These are phyloP conservation scores for Chytriomyces sp. DNA, from an alignment of 192 early-diverging fungal species.

Conservation along the genomic window DNA sequence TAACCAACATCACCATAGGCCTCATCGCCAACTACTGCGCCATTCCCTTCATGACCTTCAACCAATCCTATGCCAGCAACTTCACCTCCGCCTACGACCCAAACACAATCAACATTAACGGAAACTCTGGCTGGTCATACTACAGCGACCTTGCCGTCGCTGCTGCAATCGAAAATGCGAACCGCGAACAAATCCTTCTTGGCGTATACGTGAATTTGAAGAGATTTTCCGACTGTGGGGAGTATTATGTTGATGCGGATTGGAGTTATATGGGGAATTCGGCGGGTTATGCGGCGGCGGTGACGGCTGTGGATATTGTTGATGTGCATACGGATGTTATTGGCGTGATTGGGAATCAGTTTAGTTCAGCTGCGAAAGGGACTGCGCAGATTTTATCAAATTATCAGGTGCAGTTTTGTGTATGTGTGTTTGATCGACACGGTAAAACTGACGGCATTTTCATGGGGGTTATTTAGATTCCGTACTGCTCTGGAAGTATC, in stretches of 20 bases:
- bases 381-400: neutral
- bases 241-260: neutral
- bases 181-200: neutral
- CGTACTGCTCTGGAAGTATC: neutral
- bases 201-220: constrained; percentile 1
- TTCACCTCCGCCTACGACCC: neutral
- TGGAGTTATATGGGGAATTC: neutral
- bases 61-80: neutral
- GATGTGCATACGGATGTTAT: neutral
- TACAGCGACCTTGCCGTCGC: neutral
- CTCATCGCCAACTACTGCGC: constrained; percentile 9
- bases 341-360: neutral
- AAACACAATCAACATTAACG: neutral
- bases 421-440: no score
- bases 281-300: constrained; percentile 7
- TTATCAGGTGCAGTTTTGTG: neutral
- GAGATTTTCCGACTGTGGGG: constrained; percentile 17
- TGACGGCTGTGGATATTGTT: neutral
- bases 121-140: neutral
- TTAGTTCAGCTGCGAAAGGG: neutral
- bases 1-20: constrained; percentile 1
- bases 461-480: neutral
- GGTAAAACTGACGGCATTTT: no score
- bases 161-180: constrained; percentile 7
- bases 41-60: neutral